Percentiles rank a stretch among this genome's conserved stretches.
phyloP scores from a whole-genome alignment of 805 yeast genomes.

The Kuraishia floccosa region DNA sequence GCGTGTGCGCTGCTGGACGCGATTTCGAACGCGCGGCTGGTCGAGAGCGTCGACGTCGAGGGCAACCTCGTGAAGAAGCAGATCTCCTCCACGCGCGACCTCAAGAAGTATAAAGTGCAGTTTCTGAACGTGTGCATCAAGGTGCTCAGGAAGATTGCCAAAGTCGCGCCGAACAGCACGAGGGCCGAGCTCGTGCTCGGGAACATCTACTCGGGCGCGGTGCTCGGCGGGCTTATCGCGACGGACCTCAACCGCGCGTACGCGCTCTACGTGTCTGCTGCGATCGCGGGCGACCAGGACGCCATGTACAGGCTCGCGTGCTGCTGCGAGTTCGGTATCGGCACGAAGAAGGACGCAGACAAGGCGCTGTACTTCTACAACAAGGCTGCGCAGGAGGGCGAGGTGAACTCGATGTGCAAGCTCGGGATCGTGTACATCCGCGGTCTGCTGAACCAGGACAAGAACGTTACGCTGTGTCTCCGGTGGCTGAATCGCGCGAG shows the following conservation, averaged over 20 bases:
- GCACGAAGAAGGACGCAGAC: slow-evolving; percentile 28
- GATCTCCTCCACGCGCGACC: slow-evolving; percentile 28
- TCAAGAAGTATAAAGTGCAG: slow-evolving; percentile 38
- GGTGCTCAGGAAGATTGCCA: slow-evolving; percentile 43
- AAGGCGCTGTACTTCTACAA: slow-evolving; percentile 44
- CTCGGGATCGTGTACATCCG: slow-evolving; percentile 53
- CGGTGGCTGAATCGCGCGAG: slow-evolving; percentile 43
- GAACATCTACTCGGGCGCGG: slow-evolving; percentile 40
- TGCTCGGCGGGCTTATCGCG: slow-evolving; percentile 34
- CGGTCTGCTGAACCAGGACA: slow-evolving; percentile 28
- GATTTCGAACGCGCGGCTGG: slow-evolving; percentile 24
- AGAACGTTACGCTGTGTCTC: slow-evolving; percentile 30
- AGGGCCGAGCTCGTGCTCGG: slow-evolving; percentile 53
- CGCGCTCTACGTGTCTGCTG: slow-evolving; percentile 47
- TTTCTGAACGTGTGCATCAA: slow-evolving; percentile 49
- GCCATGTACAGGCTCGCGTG: slow-evolving; percentile 64
- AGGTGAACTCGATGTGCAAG: slow-evolving; percentile 62
- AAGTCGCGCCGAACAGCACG: slow-evolving; percentile 32
- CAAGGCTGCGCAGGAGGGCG: slow-evolving; percentile 51
- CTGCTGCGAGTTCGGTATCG: slow-evolving; percentile 57
- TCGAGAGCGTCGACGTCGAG: slow-evolving; percentile 32
- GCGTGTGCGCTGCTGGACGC: slow-evolving; percentile 48
- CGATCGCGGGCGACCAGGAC: slow-evolving; percentile 37
- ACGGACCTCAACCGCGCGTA: slow-evolving; percentile 51
- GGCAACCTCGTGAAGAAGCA: slow-evolving; percentile 24